Conservation (phyloP, 345 rosid species). For the Sapria himalayana region DNA sequence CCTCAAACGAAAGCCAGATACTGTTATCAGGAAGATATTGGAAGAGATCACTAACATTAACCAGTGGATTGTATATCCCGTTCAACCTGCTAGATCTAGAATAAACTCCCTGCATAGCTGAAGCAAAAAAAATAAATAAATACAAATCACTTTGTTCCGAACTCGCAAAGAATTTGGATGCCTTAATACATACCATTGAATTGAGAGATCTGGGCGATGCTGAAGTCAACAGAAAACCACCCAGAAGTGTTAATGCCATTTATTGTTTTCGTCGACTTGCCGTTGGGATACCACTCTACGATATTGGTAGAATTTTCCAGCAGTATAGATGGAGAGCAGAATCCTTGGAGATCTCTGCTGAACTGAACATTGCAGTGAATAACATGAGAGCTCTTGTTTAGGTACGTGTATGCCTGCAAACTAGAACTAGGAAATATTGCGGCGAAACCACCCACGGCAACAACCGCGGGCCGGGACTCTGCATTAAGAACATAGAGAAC, state of each 20-base stretch:
- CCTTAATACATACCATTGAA: too few relatives aligned
- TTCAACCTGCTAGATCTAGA: conserved; percentile 2
- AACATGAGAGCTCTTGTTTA: conserved; percentile 15
- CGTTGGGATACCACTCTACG: not conserved
- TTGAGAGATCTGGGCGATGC: conserved; percentile 15
- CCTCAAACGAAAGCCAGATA: conserved; percentile 3
- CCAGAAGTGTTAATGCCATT: conserved; percentile 34
- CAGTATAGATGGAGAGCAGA: conserved; percentile 46
- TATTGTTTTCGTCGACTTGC: conserved; percentile 16
- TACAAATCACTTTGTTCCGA: not conserved
- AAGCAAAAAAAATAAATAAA: not conserved
- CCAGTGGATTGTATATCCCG: conserved; percentile 1
- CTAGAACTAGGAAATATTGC: conserved; percentile 73
- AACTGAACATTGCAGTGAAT: conserved; percentile 81
- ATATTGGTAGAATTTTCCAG: conserved; percentile 32
- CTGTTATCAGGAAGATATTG: not conserved
- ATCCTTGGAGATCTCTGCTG: conserved; percentile 51
- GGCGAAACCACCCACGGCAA: conserved; percentile 86
- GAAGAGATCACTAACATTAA: not conserved
- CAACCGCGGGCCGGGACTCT: conserved; percentile 42
- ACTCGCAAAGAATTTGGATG: conserved; percentile 1
- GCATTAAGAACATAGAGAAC: too few relatives aligned
- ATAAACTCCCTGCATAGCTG: conserved; percentile 5
- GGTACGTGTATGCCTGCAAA: conserved; percentile 15
- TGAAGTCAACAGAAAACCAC: conserved; percentile 63